Base-by-base conservation (phyloP, 2,329 filamentous ascomycete species). In the Spiromastix sp. region DNA sequence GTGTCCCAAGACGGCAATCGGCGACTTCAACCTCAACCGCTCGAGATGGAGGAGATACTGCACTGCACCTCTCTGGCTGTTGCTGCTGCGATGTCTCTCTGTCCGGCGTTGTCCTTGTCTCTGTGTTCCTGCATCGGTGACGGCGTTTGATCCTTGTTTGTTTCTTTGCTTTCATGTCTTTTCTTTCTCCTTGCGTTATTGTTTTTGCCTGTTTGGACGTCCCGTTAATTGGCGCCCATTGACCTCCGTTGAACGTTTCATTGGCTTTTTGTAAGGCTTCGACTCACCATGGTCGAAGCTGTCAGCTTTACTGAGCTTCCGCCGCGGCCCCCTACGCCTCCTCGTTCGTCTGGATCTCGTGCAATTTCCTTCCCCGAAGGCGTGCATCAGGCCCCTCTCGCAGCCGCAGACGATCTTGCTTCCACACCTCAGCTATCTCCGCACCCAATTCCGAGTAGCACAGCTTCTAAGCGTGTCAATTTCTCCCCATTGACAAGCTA, bases 401-500 rank as follows among this genome's bases (percentile, higher is more conserved):
- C 37, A 9, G 15, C 34, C 8, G 18, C 34, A 15, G 10, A 32
- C 33, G 36, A 27, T 56, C 57, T 46, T 70, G 46, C 71, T 71
- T 30, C 66, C 63, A 57, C 11, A 20, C 20, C 38, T 13, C 25
- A 32, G 38, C 44, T 22, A 33, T 46, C 24, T 44, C 49, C 52
- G 44, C 47, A 56, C 48, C 54, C 49, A 44, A 39, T 52, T 33
- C 56, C 54, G 34, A 51, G 56, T 46, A 43, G 61, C 55, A 52
- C 51, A 50, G 55, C 54, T 9, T 30, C 29, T 24, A 80, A 79
- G 59, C 69, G 68, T 45, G 79, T 83, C 44, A 74, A 68, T 40
- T 78, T 79, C 55, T 75, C 73, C 12, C 68, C 72, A 48, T 71
- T 65, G 55, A 65, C 69, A 9, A 68, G 70, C 30, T 71, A 72